Percentiles rank a stretch among this genome's conserved stretches.
Conservation (phyloP, 139 green algal species). For the Tetraselmis striata region DNA sequence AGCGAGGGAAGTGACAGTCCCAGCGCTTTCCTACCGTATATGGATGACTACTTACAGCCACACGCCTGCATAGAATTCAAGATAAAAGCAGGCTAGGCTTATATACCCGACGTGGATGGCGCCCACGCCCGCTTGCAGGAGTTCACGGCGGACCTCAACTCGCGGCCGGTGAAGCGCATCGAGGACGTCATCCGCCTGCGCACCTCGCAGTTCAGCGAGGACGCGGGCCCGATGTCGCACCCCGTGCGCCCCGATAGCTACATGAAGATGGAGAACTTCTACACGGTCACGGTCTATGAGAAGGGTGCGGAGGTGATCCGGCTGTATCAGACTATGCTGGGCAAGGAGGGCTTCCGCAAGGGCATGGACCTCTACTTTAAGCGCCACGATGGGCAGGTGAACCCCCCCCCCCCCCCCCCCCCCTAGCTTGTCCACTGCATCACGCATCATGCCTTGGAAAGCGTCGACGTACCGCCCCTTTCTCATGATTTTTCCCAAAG, state of each 20-base stretch:
- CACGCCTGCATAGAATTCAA: too few relatives aligned
- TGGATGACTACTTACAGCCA: too few relatives aligned
- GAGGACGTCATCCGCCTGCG: constrained; percentile 66
- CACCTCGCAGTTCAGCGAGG: constrained; percentile 85
- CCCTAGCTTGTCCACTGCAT: too few relatives aligned
- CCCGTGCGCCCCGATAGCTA: constrained; percentile 91
- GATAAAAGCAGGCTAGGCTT: too few relatives aligned
- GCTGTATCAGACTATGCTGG: constrained; percentile 90
- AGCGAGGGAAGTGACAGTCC: too few relatives aligned
- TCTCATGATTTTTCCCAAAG: too few relatives aligned
- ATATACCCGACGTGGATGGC: too few relatives aligned
- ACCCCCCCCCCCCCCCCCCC: too few relatives aligned
- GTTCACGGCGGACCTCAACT: constrained; percentile 96
- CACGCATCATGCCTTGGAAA: too few relatives aligned
- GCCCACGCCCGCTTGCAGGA: too few relatives aligned
- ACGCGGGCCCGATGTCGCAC: constrained; percentile 91
- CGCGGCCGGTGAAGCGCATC: constrained; percentile 87
- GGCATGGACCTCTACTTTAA: constrained; percentile 98
- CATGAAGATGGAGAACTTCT: constrained; percentile 99
- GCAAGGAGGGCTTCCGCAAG: constrained; percentile 88
- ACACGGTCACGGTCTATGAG: constrained; percentile 76
- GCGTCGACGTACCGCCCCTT: too few relatives aligned
- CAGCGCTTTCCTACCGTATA: too few relatives aligned
- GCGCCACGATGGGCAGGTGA: constrained; percentile 80
- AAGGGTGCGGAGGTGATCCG: constrained; percentile 83